Conservation (phyloP, 2,329 filamentous ascomycete genomes). For the Pseudocercospora pini-densiflorae region DNA sequence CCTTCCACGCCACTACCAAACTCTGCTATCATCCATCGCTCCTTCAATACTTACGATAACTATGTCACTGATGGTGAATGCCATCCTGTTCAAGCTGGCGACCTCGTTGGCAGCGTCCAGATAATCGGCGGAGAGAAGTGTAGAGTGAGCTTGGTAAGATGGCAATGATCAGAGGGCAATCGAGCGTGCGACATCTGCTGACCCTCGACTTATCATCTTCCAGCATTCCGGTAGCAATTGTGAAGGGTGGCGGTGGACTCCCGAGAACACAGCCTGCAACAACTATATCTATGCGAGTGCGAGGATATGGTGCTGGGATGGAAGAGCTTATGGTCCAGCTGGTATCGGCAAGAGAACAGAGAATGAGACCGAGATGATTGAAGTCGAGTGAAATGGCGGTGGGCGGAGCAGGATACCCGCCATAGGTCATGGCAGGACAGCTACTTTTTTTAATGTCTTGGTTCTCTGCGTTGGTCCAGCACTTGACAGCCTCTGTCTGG, state of each 20-base stretch:
- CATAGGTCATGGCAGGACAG: not conserved
- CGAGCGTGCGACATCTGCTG: not conserved
- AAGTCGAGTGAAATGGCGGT: not conserved
- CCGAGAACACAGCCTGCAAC: not conserved
- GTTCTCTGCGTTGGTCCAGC: too few relatives aligned
- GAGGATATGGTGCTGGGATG: conserved; percentile 2
- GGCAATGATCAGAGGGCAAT: not conserved
- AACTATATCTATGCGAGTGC: not conserved
- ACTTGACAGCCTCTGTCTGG: too few relatives aligned
- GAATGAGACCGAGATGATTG: not conserved
- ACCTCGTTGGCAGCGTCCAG: not conserved
- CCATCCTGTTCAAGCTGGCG: not conserved
- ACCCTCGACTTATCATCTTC: not conserved
- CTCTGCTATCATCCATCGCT: conserved; percentile 1
- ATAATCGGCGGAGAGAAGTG: not conserved
- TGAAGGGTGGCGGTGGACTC: not conserved
- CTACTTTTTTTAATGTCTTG: too few relatives aligned
- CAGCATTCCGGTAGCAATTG: not conserved
- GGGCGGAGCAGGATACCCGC: not conserved
- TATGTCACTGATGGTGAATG: not conserved
- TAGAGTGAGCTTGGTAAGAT: not conserved
- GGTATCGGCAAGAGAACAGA: not conserved
- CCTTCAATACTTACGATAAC: not conserved
- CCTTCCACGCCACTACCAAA: not conserved
- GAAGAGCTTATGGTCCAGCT: not conserved